These are phyloP conservation scores for Hanseniaspora uvarum DNA, from an alignment of 1,139 yeast species.

Conservation along the genomic window DNA sequence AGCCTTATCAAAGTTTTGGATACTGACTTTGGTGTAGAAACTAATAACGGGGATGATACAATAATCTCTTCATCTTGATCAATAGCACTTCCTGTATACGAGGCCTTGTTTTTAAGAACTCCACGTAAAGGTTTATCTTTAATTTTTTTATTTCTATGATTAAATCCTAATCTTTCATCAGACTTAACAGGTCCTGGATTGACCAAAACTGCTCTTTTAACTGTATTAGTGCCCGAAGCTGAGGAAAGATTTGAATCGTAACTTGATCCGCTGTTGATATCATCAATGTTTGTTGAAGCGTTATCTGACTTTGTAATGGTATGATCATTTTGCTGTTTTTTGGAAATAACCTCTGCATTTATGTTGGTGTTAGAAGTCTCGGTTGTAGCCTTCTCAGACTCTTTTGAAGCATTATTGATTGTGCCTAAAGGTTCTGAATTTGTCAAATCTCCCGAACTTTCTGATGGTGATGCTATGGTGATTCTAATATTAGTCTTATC, in stretches of 20 bases:
- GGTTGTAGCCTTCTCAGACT: not conserved
- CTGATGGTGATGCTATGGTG: not conserved
- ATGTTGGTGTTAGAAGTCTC: not conserved
- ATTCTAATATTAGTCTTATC: not conserved
- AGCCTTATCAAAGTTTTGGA: conserved; percentile 72
- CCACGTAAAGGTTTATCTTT: conserved; percentile 21
- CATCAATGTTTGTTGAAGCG: not conserved
- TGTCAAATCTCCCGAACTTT: not conserved
- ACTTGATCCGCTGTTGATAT: not conserved
- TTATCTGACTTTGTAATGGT: conserved; percentile 10
- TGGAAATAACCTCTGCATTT: not conserved
- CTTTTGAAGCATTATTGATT: not conserved
- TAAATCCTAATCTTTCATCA: conserved; percentile 17
- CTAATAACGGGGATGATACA: conserved; percentile 49
- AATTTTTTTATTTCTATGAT: conserved; percentile 16
- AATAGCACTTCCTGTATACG: conserved; percentile 12
- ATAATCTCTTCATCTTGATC: conserved; percentile 22
- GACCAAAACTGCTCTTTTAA: conserved; percentile 15
- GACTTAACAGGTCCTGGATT: conserved; percentile 7
- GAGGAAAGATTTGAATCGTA: not conserved
- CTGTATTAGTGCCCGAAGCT: not conserved
- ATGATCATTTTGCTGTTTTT: conserved; percentile 1
- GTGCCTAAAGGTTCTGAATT: not conserved
- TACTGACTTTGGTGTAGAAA: conserved; percentile 83
- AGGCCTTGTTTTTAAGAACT: conserved; percentile 23